Evolutionary conservation across 179 eudicot species (phyloP).

Genomic region (Patellifolia procumbens): DNA sequence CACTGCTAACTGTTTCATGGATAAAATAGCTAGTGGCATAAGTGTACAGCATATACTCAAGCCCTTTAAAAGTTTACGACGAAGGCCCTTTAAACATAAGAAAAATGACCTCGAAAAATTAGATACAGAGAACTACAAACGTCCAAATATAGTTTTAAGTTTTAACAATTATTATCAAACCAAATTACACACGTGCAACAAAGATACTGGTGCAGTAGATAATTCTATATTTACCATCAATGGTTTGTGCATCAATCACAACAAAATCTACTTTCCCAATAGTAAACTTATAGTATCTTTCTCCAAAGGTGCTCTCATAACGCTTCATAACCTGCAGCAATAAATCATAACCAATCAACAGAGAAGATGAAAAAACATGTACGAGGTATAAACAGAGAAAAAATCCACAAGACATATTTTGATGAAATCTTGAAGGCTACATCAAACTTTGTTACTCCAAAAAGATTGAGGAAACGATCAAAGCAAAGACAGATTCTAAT

Average conservation of each 20-base stretch:
- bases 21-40: neutral
- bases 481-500: too few relatives aligned
- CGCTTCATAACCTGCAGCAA: slow-evolving; percentile 64
- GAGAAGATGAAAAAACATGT: neutral
- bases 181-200: neutral
- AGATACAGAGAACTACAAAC: neutral
- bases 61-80: too few relatives aligned
- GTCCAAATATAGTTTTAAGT: neutral
- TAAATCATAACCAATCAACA: slow-evolving; percentile 12
- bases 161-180: neutral
- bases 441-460: too few relatives aligned
- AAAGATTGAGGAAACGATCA: too few relatives aligned
- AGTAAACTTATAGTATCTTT: slow-evolving; percentile 63
- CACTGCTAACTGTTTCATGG: neutral
- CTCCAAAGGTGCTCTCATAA: slow-evolving; percentile 73
- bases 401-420: neutral
- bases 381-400: neutral
- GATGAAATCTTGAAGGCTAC: neutral
- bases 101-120: neutral
- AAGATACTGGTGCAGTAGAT: slow-evolving; percentile 1
- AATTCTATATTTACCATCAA: slow-evolving; percentile 60
- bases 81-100: neutral
- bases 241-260: slow-evolving; percentile 80
- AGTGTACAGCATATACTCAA: neutral
- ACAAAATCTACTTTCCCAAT: slow-evolving; percentile 82